A percentile compares a stretch with the other conserved stretches of the same genome.
Conservation (phyloP, 345 rosid species). For the Viola odorata region DNA sequence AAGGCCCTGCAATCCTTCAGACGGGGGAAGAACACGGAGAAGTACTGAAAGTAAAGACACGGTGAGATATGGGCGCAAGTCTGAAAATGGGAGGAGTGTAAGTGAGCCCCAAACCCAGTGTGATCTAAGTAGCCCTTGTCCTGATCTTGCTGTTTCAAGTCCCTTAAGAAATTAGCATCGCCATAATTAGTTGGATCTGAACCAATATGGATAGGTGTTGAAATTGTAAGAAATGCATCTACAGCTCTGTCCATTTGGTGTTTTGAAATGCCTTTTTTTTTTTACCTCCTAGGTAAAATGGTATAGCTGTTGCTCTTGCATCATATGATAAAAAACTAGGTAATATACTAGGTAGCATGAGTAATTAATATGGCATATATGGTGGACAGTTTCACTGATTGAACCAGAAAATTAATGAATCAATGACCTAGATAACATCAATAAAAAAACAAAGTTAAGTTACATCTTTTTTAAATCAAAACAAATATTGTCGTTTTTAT, state of each 20-base stretch:
- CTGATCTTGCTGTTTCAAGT: conserved; percentile 12
- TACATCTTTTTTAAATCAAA: no score
- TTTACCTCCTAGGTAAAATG: not conserved
- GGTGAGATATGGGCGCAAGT: conserved; percentile 20
- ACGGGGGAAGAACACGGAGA: conserved; percentile 15
- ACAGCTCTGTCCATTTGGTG: conserved; percentile 18
- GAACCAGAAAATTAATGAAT: no score
- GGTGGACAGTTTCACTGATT: no score
- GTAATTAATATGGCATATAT: no score
- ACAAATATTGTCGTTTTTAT: no score
- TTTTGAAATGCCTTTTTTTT: conserved; percentile 4
- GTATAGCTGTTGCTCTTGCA: no score
- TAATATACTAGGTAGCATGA: no score
- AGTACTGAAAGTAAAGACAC: conserved; percentile 9
- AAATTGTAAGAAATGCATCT: conserved; percentile 19
- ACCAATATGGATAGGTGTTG: conserved; percentile 18
- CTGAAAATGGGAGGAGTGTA: conserved; percentile 45
- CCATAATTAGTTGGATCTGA: conserved; percentile 18
- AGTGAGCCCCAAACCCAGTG: conserved; percentile 29
- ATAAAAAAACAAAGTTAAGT: no score
- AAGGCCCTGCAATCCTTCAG: conserved; percentile 10
- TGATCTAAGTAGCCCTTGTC: conserved; percentile 17
- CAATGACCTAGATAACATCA: no score
- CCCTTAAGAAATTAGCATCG: conserved; percentile 18
- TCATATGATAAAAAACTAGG: no score